Percentiles rank a stretch among this genome's conserved stretches.
These are phyloP conservation scores for Trichosporon sp. DNA, from an alignment of 1,284 basidiomycete genomes.

Conservation along the genomic window DNA sequence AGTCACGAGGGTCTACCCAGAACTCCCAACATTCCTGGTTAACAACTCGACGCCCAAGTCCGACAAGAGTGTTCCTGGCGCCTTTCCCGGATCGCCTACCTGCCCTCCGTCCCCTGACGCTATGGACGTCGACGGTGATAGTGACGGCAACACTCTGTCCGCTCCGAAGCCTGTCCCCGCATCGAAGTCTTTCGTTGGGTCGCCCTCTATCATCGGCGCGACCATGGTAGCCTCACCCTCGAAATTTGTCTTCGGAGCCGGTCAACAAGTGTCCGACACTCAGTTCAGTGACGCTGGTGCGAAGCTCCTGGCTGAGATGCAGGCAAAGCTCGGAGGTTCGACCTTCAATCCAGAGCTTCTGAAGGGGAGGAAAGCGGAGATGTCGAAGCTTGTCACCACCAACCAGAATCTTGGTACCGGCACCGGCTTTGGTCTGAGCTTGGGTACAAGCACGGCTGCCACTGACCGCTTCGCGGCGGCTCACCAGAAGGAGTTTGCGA, in stretches of 20 bases:
- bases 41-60: not conserved
- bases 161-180: not conserved
- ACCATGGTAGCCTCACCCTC: constrained; percentile 5
- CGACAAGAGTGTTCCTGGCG: constrained; percentile 14
- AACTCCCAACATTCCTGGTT: not conserved
- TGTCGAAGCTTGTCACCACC: constrained; percentile 32
- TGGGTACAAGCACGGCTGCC: not conserved
- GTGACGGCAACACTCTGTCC: constrained; percentile 4
- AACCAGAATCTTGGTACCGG: constrained; percentile 27
- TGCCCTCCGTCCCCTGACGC: not conserved
- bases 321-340: constrained; percentile 31
- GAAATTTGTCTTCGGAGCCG: constrained; percentile 29
- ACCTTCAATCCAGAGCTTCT: constrained; percentile 34
- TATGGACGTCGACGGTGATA: not conserved
- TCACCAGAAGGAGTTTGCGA: constrained; percentile 41
- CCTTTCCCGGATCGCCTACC: constrained; percentile 13
- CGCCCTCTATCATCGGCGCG: not conserved
- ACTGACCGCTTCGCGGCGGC: constrained; percentile 36
- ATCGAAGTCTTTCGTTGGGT: not conserved
- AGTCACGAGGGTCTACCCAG: not conserved
- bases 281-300: constrained; percentile 36
- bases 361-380: constrained; percentile 39
- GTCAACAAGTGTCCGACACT: constrained; percentile 20
- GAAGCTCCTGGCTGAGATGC: constrained; percentile 38
- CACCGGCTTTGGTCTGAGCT: constrained; percentile 26